These are phyloP conservation scores for Trypanosoma brucei DNA, from an alignment of 208 protist species.

Conservation along the genomic window DNA sequence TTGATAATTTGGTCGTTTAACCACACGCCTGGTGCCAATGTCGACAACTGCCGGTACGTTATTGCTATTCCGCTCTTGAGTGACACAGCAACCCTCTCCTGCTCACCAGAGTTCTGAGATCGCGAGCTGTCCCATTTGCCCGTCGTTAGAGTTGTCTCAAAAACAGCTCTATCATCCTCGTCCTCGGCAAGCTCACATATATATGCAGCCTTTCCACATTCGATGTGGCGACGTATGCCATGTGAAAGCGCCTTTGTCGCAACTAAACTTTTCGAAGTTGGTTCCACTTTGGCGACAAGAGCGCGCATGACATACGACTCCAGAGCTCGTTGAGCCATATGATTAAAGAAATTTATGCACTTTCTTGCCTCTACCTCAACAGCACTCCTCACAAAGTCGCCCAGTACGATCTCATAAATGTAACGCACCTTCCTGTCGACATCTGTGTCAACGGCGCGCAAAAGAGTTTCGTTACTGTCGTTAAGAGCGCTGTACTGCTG, in stretches of 20 bases:
- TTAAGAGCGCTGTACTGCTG: background rate
- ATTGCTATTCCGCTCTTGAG: constrained; percentile 35
- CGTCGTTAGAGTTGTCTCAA: background rate
- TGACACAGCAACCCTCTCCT: constrained; percentile 25
- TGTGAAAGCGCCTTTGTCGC: background rate
- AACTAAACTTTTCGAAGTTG: too few relatives aligned
- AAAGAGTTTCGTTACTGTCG: background rate
- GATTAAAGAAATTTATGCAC: background rate
- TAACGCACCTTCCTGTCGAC: background rate
- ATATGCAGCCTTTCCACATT: background rate
- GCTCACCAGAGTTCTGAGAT: background rate
- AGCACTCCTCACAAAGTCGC: background rate
- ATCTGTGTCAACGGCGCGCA: background rate
- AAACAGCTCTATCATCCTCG: constrained; percentile 1
- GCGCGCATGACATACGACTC: background rate
- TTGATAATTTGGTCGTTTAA: constrained; percentile 86
- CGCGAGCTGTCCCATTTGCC: background rate
- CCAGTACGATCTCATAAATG: background rate
- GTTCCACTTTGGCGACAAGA: background rate
- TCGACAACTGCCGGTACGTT: constrained; percentile 55
- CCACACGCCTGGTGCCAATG: constrained; percentile 47
- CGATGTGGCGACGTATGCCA: background rate
- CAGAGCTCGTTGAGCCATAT: background rate
- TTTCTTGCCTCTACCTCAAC: background rate
- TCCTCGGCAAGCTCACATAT: background rate